Conservation (phyloP, 1,139 yeast species). For the Tardiomyces depauwii region DNA sequence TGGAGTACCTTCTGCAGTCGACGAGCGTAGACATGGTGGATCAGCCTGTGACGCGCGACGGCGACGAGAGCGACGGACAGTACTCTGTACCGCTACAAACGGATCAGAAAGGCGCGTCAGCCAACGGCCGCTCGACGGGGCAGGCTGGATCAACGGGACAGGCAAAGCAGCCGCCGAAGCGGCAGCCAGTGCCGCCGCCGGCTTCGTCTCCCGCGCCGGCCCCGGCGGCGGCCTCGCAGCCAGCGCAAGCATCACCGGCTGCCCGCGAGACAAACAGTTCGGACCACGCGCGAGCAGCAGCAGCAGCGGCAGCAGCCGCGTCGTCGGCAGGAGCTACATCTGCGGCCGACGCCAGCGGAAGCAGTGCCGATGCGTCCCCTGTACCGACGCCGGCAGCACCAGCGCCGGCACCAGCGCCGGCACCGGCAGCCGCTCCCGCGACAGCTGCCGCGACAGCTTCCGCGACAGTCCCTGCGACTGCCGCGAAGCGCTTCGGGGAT, state of each 20-base stretch:
- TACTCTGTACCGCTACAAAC: background rate
- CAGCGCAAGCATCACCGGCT: background rate
- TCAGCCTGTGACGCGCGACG: background rate
- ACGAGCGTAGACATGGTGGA: slow-evolving; percentile 8
- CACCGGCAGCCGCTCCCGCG: background rate
- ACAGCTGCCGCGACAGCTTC: background rate
- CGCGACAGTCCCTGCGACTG: background rate
- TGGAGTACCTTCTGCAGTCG: slow-evolving; percentile 23
- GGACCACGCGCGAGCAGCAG: slow-evolving; percentile 1
- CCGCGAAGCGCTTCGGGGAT: background rate
- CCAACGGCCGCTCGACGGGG: background rate
- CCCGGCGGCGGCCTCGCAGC: no score
- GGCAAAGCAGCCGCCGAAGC: no score
- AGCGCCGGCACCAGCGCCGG: background rate
- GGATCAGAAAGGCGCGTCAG: no score
- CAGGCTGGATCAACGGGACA: no score
- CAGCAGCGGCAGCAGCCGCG: background rate
- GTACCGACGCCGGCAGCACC: background rate
- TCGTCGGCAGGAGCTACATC: no score
- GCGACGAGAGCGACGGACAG: background rate
- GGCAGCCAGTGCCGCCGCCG: no score
- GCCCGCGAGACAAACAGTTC: background rate
- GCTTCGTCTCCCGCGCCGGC: no score
- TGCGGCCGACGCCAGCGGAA: no score
- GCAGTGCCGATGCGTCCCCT: background rate